These are phyloP conservation scores for Penicillium capsulatum DNA, from an alignment of 2,329 filamentous ascomycete genomes.

Conservation along the genomic window DNA sequence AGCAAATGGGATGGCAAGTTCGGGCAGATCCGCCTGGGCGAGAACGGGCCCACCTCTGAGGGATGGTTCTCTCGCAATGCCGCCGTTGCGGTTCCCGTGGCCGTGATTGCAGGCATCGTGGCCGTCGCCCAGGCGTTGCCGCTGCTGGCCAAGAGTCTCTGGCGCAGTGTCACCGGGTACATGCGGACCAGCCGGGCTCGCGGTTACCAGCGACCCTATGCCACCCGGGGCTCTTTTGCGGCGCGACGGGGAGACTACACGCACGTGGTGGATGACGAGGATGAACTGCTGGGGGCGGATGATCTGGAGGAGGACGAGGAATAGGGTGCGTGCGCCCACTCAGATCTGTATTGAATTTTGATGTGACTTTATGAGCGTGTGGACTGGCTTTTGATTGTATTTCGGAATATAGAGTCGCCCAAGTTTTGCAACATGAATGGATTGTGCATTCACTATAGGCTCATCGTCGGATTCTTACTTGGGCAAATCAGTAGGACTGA, in stretches of 20 bases:
- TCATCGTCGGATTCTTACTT: too few species aligned
- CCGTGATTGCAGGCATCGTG: conserved; percentile 75
- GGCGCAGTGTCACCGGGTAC: conserved; percentile 58
- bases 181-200: conserved; percentile 39
- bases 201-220: conserved; percentile 67
- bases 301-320: conserved; percentile 82
- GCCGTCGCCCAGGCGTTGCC: conserved; percentile 68
- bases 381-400: conserved; percentile 1
- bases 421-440: too few species aligned
- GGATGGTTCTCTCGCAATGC: conserved; percentile 62
- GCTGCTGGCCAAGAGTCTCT: conserved; percentile 66
- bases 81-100: conserved; percentile 79
- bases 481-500: conserved; percentile 60
- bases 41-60: conserved; percentile 40
- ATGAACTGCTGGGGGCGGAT: conserved; percentile 78
- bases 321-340: conserved; percentile 23
- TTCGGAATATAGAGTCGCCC: too few species aligned
- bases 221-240: conserved; percentile 83
- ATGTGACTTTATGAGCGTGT: conserved; percentile 22
- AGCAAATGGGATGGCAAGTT: conserved; percentile 84
- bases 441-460: too few species aligned
- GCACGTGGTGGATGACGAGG: conserved; percentile 86
- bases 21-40: conserved; percentile 85
- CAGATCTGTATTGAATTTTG: conserved; percentile 1
- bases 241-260: conserved; percentile 82